Evolutionary conservation across 208 protist genomes (phyloP).

Genomic region (Trichomonas gallinae): DNA sequence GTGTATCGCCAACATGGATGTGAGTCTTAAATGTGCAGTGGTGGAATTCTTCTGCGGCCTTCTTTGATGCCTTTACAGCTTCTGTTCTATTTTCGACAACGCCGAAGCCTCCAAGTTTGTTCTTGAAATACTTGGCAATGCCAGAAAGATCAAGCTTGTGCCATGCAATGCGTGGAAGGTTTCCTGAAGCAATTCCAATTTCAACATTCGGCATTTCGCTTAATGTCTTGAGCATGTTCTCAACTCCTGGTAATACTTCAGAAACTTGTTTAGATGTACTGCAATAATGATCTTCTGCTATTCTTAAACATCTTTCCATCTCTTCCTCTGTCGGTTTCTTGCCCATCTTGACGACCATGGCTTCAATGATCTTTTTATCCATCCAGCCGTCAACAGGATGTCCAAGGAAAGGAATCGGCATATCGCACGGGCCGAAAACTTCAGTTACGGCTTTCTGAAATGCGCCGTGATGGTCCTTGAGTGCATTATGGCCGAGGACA

Average conservation of each 20-base stretch:
- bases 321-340: not conserved
- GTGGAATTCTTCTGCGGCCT: not conserved
- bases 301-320: not conserved
- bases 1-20: not conserved
- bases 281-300: not conserved
- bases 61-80: not conserved
- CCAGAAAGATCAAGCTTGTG: not conserved
- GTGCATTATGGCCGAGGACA: not conserved
- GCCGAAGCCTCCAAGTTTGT: not conserved
- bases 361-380: not conserved
- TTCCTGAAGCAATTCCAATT: slow-evolving; percentile 2
- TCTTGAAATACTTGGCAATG: not conserved
- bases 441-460: not conserved
- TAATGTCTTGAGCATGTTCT: not conserved
- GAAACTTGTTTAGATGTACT: not conserved
- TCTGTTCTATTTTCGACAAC: not conserved
- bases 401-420: not conserved
- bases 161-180: not conserved
- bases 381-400: not conserved
- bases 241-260: not conserved
- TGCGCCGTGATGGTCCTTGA: not conserved
- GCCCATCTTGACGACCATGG: not conserved
- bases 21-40: not conserved
- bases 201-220: not conserved
- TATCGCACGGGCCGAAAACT: not conserved